Conservation (phyloP, 2,329 filamentous ascomycete genomes). For the Elsinoe fawcettii region DNA sequence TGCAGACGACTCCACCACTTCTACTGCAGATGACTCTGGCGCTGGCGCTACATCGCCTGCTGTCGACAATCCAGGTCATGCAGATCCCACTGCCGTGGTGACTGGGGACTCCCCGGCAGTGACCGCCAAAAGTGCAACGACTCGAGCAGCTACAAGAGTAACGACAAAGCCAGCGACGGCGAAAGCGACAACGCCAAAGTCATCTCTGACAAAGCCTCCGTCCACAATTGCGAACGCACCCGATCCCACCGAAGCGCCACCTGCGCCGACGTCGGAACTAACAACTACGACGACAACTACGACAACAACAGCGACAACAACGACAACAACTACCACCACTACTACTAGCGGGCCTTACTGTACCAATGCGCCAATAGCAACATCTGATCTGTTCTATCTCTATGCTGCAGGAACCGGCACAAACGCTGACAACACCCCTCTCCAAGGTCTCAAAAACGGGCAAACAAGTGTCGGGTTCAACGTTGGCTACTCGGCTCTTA, state of each 20-base stretch:
- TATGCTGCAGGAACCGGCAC: slow-evolving; percentile 4
- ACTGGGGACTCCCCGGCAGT: not conserved
- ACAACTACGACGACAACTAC: not conserved
- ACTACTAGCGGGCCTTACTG: not conserved
- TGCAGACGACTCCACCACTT: not conserved
- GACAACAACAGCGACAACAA: not conserved
- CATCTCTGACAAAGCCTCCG: not conserved
- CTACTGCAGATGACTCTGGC: not conserved
- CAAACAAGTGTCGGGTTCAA: slow-evolving; percentile 11
- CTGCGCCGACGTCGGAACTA: not conserved
- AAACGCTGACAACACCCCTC: slow-evolving; percentile 1
- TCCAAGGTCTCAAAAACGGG: slow-evolving; percentile 13
- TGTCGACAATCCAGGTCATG: not conserved
- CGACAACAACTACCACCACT: not conserved
- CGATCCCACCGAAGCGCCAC: not conserved
- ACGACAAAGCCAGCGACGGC: not conserved
- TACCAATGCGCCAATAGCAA: not conserved
- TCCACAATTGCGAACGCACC: not conserved
- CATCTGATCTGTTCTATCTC: slow-evolving; percentile 1
- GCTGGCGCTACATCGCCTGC: not conserved
- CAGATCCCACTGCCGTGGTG: not conserved
- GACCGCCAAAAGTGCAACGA: not conserved
- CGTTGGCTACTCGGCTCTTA: slow-evolving; percentile 10
- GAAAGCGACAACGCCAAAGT: not conserved
- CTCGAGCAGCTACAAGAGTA: not conserved